Base-by-base conservation (phyloP, 192 early-diverging fungal species). In the Coemansia sp. region DNA sequence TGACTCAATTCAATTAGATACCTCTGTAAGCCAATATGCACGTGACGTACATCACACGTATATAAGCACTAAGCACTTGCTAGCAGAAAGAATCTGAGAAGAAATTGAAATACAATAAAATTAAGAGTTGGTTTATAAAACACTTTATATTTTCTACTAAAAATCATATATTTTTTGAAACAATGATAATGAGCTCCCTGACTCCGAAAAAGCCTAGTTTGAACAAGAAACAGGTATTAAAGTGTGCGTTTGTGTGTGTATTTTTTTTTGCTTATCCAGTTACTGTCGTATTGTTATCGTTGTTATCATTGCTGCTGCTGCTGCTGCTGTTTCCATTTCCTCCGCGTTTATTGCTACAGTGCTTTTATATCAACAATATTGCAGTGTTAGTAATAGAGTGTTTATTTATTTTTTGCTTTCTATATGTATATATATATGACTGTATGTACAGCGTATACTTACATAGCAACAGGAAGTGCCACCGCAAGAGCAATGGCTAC, bases 391-490 rank as follows among this genome's bases (percentile, higher is more conserved):
- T 31, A 17, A n/a, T 33, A 32, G 12, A 17, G 25, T 36, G 16
- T 3, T 11, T 14, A 45, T 5, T 1, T 59, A 40, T 10, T 17
- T 42, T n/a, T 22, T n/a, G 36, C 14, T 7, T 40, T n/a, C 10
- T 5, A 59, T 48, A 30, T 6, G 28, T 12, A 30, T 49, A 33
- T 16, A 48, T 17, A 25, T 36, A 55, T 10, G 32, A 22, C 8
- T 8, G 32, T 6, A 42, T 36, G 29, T 49, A 31, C 7, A 14
- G 18, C 12, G 8, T 61, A 48, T 61, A 81, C 78, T 81, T 76
- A 81, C 78, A 70, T 76, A 28, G 78, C 78, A 45, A 81, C 29
- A 3, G 78, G 78, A 7, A 81, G 29, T 2, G 78, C 55, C 5
- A 81, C 63, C 0, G 70, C 71, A 12, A 72, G 57, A 5, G 78